Conservation (phyloP, 805 yeast species). For the Candida caryicola region DNA sequence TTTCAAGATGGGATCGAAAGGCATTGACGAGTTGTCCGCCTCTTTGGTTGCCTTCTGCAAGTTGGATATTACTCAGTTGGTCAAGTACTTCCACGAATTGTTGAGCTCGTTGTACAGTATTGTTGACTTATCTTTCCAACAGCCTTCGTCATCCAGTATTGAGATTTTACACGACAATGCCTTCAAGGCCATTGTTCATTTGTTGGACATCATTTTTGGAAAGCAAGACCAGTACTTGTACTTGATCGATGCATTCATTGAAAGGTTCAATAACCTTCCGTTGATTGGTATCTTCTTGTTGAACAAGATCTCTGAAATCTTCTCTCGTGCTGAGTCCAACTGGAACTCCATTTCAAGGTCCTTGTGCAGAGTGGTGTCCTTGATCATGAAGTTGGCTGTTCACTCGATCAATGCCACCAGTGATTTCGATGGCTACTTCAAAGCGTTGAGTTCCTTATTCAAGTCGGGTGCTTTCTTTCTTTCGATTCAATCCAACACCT, state of each 20-base stretch:
- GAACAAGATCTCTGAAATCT: slow-evolving; percentile 43
- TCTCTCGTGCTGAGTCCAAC: slow-evolving; percentile 46
- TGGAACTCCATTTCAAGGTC: slow-evolving; percentile 68
- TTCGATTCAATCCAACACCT: slow-evolving; percentile 41
- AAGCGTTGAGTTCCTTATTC: slow-evolving; percentile 34
- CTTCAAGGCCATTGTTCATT: slow-evolving; percentile 58
- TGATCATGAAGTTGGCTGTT: slow-evolving; percentile 44
- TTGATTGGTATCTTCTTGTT: slow-evolving; percentile 51
- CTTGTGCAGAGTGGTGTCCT: slow-evolving; percentile 55
- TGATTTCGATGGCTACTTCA: slow-evolving; percentile 26
- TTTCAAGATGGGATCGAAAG: slow-evolving; percentile 41
- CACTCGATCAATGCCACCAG: slow-evolving; percentile 18
- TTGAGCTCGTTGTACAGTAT: slow-evolving; percentile 36
- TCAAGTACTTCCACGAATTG: slow-evolving; percentile 63
- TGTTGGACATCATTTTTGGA: slow-evolving; percentile 61
- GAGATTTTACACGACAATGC: slow-evolving; percentile 32
- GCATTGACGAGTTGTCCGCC: slow-evolving; percentile 44
- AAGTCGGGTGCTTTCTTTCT: slow-evolving; percentile 45
- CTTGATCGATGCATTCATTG: slow-evolving; percentile 50
- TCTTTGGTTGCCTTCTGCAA: slow-evolving; percentile 50
- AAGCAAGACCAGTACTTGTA: slow-evolving; percentile 62
- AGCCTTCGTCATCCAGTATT: slow-evolving; percentile 20
- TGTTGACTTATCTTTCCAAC: slow-evolving; percentile 26
- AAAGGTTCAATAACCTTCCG: slow-evolving; percentile 38
- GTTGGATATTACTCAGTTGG: slow-evolving; percentile 50